These are phyloP conservation scores for Cardamine occulta DNA, from an alignment of 345 rosid species.

Conservation along the genomic window DNA sequence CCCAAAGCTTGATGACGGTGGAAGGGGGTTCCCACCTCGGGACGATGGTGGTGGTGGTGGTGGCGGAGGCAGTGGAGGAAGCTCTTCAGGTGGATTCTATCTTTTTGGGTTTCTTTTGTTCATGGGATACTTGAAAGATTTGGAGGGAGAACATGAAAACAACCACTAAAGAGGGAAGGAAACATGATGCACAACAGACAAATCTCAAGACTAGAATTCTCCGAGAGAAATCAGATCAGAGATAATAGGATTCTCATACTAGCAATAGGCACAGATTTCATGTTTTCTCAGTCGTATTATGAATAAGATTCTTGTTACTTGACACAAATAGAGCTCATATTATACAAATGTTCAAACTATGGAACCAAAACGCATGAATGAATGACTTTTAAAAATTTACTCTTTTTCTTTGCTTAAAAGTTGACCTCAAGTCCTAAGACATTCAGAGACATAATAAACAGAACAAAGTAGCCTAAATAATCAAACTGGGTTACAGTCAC, in stretches of 20 bases:
- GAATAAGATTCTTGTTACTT: constrained; percentile 11
- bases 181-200: constrained; percentile 20
- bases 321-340: constrained; percentile 17
- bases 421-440: constrained; percentile 1
- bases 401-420: not conserved
- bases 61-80: constrained; percentile 86
- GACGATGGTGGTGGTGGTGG: constrained; percentile 80
- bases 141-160: constrained; percentile 62
- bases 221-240: not conserved
- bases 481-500: not conserved
- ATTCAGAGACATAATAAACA: constrained; percentile 13
- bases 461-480: constrained; percentile 4
- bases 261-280: constrained; percentile 13
- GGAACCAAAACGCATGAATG: constrained; percentile 10
- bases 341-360: not conserved
- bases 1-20: constrained; percentile 75
- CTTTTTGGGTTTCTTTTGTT: constrained; percentile 85
- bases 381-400: not conserved
- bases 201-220: constrained; percentile 7
- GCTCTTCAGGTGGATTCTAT: constrained; percentile 86
- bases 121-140: constrained; percentile 78
- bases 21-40: constrained; percentile 76
- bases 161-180: constrained; percentile 10
- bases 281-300: constrained; percentile 16
- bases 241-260: not conserved